Evolutionary conservation across 2,329 filamentous ascomycete species (phyloP).

Genomic region (Fusarium albidum): DNA sequence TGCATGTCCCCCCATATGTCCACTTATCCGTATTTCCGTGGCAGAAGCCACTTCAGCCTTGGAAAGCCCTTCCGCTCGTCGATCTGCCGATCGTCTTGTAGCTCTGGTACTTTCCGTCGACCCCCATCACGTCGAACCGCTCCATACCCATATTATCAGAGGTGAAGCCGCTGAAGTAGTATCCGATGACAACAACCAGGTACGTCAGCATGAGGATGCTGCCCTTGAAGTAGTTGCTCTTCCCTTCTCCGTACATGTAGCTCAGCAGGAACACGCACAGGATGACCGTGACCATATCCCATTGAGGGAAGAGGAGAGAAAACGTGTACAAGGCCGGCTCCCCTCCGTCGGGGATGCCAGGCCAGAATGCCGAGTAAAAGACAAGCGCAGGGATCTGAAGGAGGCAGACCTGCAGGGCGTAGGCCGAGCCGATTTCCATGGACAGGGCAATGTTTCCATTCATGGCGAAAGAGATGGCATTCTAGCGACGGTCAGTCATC

Average conservation of each 20-base stretch:
- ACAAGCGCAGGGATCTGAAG: conserved; percentile 94
- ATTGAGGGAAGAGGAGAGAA: conserved; percentile 94
- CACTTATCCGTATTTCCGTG: not conserved
- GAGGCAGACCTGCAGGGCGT: conserved; percentile 94
- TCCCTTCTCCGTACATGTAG: conserved; percentile 97
- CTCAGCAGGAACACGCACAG: conserved; percentile 95
- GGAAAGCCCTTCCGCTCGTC: conserved; percentile 43
- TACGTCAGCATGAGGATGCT: conserved; percentile 94
- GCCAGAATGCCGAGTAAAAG: conserved; percentile 84
- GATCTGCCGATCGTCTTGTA: conserved; percentile 64
- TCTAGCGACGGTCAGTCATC: conserved; percentile 58
- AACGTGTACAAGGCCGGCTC: conserved; percentile 70
- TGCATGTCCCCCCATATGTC: conserved; percentile 4
- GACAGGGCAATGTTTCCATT: conserved; percentile 98
- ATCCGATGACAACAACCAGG: conserved; percentile 88
- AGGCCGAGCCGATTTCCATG: conserved; percentile 98
- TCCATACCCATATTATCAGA: conserved; percentile 53
- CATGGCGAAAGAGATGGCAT: conserved; percentile 99
- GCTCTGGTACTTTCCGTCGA: conserved; percentile 57
- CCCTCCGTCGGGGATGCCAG: conserved; percentile 48
- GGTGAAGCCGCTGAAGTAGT: conserved; percentile 78
- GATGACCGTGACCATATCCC: conserved; percentile 98
- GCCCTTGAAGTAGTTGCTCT: conserved; percentile 99
- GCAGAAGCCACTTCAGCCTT: conserved; percentile 19
- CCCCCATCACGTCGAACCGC: conserved; percentile 63